phyloP scores from a whole-genome alignment of 768 basidiomycete species.

The Tricholoma sp. region DNA sequence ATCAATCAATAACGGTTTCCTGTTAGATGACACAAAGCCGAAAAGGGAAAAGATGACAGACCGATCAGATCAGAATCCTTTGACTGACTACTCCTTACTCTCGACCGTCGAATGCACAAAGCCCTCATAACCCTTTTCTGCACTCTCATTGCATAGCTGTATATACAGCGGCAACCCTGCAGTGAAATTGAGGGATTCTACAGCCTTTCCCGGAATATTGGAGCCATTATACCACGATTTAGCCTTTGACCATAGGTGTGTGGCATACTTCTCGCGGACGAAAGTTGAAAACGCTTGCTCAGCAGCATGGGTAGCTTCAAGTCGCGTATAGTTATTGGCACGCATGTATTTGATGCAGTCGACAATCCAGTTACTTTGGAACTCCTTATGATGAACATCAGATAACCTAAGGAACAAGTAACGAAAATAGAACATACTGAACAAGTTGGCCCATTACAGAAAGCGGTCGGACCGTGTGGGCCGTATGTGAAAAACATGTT shows the following conservation, averaged over 20 bases:
- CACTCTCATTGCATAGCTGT: constrained; percentile 11
- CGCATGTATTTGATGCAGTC: constrained; percentile 13
- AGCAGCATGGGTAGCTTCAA: constrained; percentile 3
- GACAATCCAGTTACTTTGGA: constrained; percentile 21
- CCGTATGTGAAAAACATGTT: constrained; percentile 24
- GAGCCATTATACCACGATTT: constrained; percentile 23
- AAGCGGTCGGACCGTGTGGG: constrained; percentile 21
- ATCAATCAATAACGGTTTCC: no score
- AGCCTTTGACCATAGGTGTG: constrained; percentile 13
- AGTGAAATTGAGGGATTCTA: constrained; percentile 18
- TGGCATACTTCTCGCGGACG: constrained; percentile 10
- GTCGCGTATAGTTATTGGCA: not conserved
- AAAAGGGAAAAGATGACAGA: not conserved
- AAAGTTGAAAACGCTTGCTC: not conserved
- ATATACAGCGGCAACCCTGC: constrained; percentile 18
- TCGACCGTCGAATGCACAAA: constrained; percentile 2
- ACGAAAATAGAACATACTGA: constrained; percentile 9
- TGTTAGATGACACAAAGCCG: no score
- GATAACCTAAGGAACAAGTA: not conserved
- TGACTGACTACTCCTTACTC: not conserved
- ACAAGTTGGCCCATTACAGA: constrained; percentile 21
- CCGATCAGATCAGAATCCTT: not conserved
- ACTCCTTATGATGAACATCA: constrained; percentile 10
- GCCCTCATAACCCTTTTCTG: constrained; percentile 13
- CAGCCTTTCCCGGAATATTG: constrained; percentile 20